phyloP scores from a whole-genome alignment of 257 asterid genomes.

The Scutellaria minor region DNA sequence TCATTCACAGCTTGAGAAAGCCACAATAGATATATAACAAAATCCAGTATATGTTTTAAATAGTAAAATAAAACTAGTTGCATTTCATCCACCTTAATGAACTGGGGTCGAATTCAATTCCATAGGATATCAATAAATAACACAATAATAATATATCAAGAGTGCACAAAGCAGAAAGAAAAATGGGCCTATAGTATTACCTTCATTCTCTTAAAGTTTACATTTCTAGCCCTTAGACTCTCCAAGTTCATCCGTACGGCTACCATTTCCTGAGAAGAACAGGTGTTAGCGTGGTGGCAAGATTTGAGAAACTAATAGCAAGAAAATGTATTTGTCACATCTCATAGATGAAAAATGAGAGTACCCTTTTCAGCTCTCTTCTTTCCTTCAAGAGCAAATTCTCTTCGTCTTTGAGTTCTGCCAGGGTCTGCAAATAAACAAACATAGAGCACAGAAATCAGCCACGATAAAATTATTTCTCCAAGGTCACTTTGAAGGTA shows the following conservation, averaged over 20 bases:
- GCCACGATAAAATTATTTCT: not conserved
- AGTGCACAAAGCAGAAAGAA: not conserved
- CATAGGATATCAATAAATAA: not conserved
- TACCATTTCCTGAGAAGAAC: conserved; percentile 56
- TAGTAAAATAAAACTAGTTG: too few species aligned
- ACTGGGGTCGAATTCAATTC: not conserved
- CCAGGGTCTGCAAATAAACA: conserved; percentile 49
- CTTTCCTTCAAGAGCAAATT: conserved; percentile 55
- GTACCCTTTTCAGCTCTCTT: conserved; percentile 66
- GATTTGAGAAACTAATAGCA: not conserved
- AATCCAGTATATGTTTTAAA: too few species aligned
- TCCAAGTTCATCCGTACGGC: conserved; percentile 52
- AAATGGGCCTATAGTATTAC: conserved; percentile 38
- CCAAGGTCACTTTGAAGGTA: not conserved
- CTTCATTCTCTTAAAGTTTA: conserved; percentile 68
- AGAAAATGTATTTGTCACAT: not conserved
- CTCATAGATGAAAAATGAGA: not conserved
- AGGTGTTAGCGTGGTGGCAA: not conserved
- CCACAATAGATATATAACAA: too few species aligned
- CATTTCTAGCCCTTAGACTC: conserved; percentile 53
- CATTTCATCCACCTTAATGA: too few species aligned
- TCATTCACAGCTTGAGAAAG: not conserved
- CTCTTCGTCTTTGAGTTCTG: conserved; percentile 67
- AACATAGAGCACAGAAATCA: not conserved
- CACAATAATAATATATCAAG: not conserved